Conservation (phyloP, 192 early-diverging fungal genomes). For the Linnemannia zychae region DNA sequence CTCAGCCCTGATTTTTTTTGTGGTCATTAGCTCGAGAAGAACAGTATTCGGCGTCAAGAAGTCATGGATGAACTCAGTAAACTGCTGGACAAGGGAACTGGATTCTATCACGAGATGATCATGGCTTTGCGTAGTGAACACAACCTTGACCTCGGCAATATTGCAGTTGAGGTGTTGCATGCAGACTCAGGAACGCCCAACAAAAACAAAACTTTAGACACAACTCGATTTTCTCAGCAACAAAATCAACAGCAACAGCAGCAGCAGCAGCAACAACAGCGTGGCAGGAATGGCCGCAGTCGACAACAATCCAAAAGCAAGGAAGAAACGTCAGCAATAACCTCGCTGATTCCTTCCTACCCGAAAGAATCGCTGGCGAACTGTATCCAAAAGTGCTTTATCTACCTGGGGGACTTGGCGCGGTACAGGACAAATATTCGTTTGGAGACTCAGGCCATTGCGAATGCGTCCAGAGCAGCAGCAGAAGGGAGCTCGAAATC, state of each 20-base stretch:
- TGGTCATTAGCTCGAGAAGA: constrained; percentile 49
- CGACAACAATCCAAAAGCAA: constrained; percentile 44
- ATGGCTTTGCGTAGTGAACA: constrained; percentile 60
- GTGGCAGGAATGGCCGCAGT: constrained; percentile 14
- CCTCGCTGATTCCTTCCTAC: constrained; percentile 5
- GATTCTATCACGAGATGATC: constrained; percentile 69
- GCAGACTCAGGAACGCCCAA: constrained; percentile 14
- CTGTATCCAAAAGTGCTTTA: constrained; percentile 65
- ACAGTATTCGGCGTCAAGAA: constrained; percentile 35
- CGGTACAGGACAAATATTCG: constrained; percentile 61
- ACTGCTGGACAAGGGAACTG: constrained; percentile 63
- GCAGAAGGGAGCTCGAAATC: not conserved
- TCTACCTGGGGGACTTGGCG: constrained; percentile 69
- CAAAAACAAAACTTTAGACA: constrained; percentile 11
- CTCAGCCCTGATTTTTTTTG: not conserved
- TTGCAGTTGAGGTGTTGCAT: constrained; percentile 58
- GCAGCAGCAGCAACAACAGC: constrained; percentile 4
- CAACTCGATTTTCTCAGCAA: not conserved
- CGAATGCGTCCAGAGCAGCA: constrained; percentile 17
- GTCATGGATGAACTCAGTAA: constrained; percentile 58
- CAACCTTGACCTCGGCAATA: constrained; percentile 60
- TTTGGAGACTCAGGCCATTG: constrained; percentile 28
- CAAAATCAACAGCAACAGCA: not conserved
- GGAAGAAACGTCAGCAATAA: constrained; percentile 7
- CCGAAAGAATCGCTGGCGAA: constrained; percentile 53